phyloP scores from a whole-genome alignment of 225 moss, liverwort and hornwort genomes.

The Physcomitrellopsis africana region DNA sequence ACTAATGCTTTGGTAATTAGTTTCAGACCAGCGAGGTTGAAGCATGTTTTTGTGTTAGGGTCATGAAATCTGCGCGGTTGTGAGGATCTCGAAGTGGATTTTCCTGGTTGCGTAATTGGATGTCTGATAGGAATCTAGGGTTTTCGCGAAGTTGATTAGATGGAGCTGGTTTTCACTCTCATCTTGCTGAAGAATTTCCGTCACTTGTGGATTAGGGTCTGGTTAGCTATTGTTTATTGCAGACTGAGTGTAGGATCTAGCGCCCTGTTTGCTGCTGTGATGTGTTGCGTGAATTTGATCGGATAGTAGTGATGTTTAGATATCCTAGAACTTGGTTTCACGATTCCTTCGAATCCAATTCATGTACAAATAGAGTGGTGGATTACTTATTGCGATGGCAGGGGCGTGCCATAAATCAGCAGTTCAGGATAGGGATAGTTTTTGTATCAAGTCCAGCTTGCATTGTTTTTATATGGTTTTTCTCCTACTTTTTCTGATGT shows the following conservation, averaged over 20 bases:
- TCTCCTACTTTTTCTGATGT: background rate
- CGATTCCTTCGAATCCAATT: background rate
- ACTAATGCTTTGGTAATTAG: no score
- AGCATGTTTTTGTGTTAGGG: no score
- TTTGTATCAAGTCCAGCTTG: background rate
- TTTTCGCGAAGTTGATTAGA: no score
- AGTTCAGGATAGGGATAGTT: background rate
- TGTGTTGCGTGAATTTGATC: background rate
- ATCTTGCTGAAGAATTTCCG: no score
- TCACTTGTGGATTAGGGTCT: no score
- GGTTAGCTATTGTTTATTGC: background rate
- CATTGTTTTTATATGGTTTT: background rate
- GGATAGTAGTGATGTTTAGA: background rate
- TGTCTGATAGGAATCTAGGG: no score
- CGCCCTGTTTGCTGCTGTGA: background rate
- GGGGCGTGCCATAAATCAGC: background rate
- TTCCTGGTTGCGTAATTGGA: no score
- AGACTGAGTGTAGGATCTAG: background rate
- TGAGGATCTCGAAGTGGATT: no score
- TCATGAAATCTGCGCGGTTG: no score
- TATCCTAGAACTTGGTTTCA: background rate
- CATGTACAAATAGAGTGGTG: background rate
- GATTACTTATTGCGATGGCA: background rate
- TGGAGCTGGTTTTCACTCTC: no score
- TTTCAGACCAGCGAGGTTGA: no score